Conservation (phyloP, 1,284 basidiomycete genomes). For the Phylloporus sp. region DNA sequence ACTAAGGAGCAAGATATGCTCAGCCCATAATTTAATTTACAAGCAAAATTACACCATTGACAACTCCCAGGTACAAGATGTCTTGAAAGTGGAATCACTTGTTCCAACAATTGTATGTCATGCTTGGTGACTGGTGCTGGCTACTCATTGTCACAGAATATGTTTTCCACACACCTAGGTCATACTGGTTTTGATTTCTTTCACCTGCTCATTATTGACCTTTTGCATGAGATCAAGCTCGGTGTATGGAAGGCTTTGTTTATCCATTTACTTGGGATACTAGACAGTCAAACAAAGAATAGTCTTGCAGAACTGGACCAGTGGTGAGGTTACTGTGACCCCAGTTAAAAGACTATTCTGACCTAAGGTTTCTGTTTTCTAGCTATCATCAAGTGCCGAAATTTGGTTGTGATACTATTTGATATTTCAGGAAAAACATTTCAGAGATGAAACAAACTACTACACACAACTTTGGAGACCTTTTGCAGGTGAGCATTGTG, state of each 20-base stretch:
- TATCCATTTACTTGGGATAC: neutral
- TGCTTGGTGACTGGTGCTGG: neutral
- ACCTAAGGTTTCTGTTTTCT: neutral
- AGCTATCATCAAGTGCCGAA: constrained; percentile 1
- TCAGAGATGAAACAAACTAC: constrained; percentile 12
- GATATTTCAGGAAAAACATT: constrained; percentile 8
- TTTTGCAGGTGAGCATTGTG: constrained; percentile 18
- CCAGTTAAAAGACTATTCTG: neutral
- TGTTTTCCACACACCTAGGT: neutral
- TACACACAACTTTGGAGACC: constrained; percentile 22
- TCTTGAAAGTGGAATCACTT: neutral
- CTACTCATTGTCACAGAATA: neutral
- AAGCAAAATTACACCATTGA: neutral
- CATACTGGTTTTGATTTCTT: neutral
- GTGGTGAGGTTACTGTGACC: neutral
- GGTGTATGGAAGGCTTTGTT: neutral
- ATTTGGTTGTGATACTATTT: constrained; percentile 13
- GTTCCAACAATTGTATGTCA: neutral
- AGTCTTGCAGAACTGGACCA: neutral
- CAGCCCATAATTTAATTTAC: neutral
- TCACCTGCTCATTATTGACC: neutral
- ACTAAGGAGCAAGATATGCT: neutral
- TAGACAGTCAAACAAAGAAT: neutral
- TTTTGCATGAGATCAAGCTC: neutral
- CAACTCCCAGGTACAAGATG: neutral